Base-by-base conservation (phyloP, 441 rosid species). In the Pelargonium exstipulatum region DNA sequence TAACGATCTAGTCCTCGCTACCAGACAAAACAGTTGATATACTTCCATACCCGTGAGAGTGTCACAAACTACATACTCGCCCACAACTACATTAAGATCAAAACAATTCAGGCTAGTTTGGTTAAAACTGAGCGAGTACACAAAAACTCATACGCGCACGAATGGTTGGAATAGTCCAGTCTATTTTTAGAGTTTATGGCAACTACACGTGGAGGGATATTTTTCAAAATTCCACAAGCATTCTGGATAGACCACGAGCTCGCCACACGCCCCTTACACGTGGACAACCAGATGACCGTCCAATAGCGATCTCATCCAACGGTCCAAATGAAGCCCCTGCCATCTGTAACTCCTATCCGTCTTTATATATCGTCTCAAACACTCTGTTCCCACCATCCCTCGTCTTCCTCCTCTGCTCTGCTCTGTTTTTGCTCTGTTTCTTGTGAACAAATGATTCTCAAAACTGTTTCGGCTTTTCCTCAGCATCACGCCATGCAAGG, bases 181-280 rank as follows among this genome's bases (percentile, higher is more conserved):
- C 16, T 0, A 42, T 2, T 74, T 66, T 68, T 64, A 40, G 24
- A 64, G 60, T 40, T 1, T 8, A 8, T 40, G 2, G 43, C 10
- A 40, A 2, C 43, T 40, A 40, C 9, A 77, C 77, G 82, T 81
- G 82, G 75, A 81, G 40, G 76, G 62, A 63, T 74, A 49, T 55
- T 43, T 66, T 10, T 61, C n/a, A 24, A 76, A 77, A 60, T 69
- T 66, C 67, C 64, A 14, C 70, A 24, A 35, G 66, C 77, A 53
- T 64, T 40, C 43, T 40, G 43, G 90, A 79, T 71, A 67, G 14
- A 42, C 74, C 92, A 87, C 86, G 90, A 81, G 96, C 60, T 46
- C 67, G 13, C 88, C 96, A 90, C 96, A 87, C 88, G 96, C 92
- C 86, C 0, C 22, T 7, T 17, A 40, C 75, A 75, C 78, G 79